phyloP scores from a whole-genome alignment of 2,329 filamentous ascomycete species.

The Fusarium liriodendri region DNA sequence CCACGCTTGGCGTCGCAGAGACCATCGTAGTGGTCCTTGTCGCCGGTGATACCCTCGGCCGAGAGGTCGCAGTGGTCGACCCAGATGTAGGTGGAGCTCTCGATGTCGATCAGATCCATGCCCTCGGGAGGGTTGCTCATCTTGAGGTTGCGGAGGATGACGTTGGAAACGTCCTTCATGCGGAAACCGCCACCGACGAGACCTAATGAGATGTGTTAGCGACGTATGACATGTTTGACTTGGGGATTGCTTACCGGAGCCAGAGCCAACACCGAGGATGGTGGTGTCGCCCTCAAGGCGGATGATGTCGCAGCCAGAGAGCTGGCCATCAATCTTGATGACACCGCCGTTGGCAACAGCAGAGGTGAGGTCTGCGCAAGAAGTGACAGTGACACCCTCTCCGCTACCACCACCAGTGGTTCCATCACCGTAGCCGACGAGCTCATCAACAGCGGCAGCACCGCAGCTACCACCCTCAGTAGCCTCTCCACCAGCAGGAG shows the following conservation, averaged over 20 bases:
- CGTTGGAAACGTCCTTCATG: slow-evolving; percentile 58
- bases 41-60: slow-evolving; percentile 59
- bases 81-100: slow-evolving; percentile 62
- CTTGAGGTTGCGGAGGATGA: slow-evolving; percentile 64
- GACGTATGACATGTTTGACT: neutral
- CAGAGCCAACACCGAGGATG: slow-evolving; percentile 59
- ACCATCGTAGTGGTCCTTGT: slow-evolving; percentile 72
- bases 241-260: slow-evolving; percentile 40
- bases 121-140: slow-evolving; percentile 57
- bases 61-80: slow-evolving; percentile 69
- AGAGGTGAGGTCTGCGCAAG: slow-evolving; percentile 53
- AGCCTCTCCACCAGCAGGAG: neutral
- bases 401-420: slow-evolving; percentile 60
- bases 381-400: slow-evolving; percentile 57
- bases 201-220: slow-evolving; percentile 20
- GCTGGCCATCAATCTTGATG: slow-evolving; percentile 56
- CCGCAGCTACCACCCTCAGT: slow-evolving; percentile 29
- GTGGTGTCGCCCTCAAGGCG: slow-evolving; percentile 60
- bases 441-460: slow-evolving; percentile 29
- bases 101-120: slow-evolving; percentile 58
- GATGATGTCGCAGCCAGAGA: slow-evolving; percentile 53
- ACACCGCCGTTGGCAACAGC: slow-evolving; percentile 55
- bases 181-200: slow-evolving; percentile 55
- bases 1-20: slow-evolving; percentile 68
- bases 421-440: slow-evolving; percentile 48